Percentiles rank a stretch among this genome's conserved stretches.
phyloP scores from a whole-genome alignment of 441 rosid species.

The Capsella rubella region DNA sequence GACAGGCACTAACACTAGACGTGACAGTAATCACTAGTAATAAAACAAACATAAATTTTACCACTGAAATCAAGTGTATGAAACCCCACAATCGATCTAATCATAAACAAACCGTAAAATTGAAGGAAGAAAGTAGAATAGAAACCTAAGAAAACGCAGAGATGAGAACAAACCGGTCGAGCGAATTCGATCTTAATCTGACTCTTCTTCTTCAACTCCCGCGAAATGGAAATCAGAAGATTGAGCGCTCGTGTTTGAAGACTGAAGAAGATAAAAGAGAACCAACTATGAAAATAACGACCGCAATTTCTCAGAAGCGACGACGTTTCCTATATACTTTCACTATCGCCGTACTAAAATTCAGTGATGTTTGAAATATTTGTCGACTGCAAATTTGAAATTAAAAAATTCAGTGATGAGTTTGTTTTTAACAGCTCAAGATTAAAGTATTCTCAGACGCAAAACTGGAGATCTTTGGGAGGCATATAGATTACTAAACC shows the following conservation, averaged over 20 bases:
- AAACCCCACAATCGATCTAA: conserved; percentile 12
- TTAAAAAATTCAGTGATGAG: too few relatives aligned
- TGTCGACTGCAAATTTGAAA: too few relatives aligned
- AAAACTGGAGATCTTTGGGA: background rate
- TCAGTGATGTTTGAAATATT: too few relatives aligned
- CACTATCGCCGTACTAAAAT: too few relatives aligned
- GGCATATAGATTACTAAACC: background rate
- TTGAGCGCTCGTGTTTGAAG: too few relatives aligned
- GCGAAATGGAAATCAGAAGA: background rate
- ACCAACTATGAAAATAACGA: too few relatives aligned
- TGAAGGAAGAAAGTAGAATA: background rate
- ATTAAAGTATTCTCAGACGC: background rate
- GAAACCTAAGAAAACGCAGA: conserved; percentile 36
- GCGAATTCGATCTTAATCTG: conserved; percentile 83
- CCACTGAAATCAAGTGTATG: background rate
- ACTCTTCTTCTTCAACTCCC: background rate
- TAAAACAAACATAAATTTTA: conserved; percentile 1
- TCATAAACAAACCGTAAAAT: conserved; percentile 10
- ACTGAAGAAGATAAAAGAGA: too few relatives aligned
- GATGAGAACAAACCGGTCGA: conserved; percentile 85
- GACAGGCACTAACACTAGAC: background rate
- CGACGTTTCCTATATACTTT: too few relatives aligned
- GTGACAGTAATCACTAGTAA: background rate
- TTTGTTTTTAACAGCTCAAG: background rate
- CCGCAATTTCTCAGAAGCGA: too few relatives aligned